A percentile compares a stretch with the other conserved stretches of the same genome.
These are phyloP conservation scores for Fusarium oligoseptatum DNA, from an alignment of 2,329 filamentous ascomycete genomes.

Conservation along the genomic window DNA sequence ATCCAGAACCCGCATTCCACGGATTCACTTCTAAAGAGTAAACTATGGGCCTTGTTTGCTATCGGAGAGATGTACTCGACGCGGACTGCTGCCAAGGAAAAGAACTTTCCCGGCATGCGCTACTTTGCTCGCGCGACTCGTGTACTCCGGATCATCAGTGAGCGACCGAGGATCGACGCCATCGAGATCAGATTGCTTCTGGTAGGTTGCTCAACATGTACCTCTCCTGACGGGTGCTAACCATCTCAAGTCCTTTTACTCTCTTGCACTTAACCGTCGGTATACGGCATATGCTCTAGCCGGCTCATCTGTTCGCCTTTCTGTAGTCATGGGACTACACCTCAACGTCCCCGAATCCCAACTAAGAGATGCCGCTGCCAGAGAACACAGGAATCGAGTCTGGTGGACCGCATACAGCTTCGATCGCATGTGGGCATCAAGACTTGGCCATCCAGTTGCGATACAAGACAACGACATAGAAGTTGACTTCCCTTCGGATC, in stretches of 20 bases:
- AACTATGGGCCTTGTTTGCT: conserved; percentile 60
- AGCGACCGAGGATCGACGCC: conserved; percentile 58
- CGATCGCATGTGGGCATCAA: conserved; percentile 63
- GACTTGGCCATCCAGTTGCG: conserved; percentile 62
- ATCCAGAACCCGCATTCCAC: conserved; percentile 52
- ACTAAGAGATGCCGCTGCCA: conserved; percentile 52
- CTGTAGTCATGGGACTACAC: conserved; percentile 60
- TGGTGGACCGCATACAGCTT: conserved; percentile 61
- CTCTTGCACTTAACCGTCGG: conserved; percentile 58
- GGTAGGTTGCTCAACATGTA: conserved; percentile 45
- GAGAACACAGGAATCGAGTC: conserved; percentile 57
- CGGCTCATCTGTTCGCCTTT: conserved; percentile 58
- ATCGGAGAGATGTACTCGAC: conserved; percentile 61
- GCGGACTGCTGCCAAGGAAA: conserved; percentile 50
- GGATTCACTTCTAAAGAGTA: conserved; percentile 53
- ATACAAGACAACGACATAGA: conserved; percentile 63
- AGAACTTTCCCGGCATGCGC: conserved; percentile 57
- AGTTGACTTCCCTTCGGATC: conserved; percentile 57
- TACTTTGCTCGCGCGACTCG: conserved; percentile 59
- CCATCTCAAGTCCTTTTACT: conserved; percentile 56
- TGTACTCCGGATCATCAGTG: conserved; percentile 55
- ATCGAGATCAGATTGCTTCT: conserved; percentile 60
- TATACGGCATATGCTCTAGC: conserved; percentile 59
- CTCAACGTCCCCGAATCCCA: conserved; percentile 55
- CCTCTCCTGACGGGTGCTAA: accelerated